These are phyloP conservation scores for Sergeia podlipaevii DNA, from an alignment of 208 protist genomes.

Conservation along the genomic window DNA sequence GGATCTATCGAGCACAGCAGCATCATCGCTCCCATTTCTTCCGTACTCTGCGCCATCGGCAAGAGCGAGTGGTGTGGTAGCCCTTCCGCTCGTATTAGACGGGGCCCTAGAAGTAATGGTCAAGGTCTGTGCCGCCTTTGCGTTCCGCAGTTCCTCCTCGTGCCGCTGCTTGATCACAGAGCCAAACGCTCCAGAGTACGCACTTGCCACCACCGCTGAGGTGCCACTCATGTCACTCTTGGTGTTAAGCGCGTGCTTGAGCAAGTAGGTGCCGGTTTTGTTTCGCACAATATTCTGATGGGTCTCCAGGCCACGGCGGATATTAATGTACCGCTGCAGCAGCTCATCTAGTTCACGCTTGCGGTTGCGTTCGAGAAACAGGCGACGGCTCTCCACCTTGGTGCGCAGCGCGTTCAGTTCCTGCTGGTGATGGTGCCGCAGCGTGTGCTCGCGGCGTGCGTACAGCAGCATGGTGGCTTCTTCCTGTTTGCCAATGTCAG, in stretches of 20 bases:
- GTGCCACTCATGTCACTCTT: slow-evolving; percentile 77
- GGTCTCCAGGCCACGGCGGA: slow-evolving; percentile 70
- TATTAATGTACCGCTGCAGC: slow-evolving; percentile 87
- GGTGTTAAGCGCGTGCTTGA: slow-evolving; percentile 85
- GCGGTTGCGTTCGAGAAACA: slow-evolving; percentile 70
- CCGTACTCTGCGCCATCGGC: too few relatives aligned
- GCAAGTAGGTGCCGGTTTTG: slow-evolving; percentile 79
- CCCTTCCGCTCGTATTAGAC: too few relatives aligned
- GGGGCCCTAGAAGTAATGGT: too few relatives aligned
- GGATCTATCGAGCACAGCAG: too few relatives aligned
- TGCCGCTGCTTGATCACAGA: slow-evolving; percentile 55
- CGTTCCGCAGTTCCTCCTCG: slow-evolving; percentile 17
- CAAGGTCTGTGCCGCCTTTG: background rate
- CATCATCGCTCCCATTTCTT: too few relatives aligned
- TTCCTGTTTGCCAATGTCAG: slow-evolving; percentile 72
- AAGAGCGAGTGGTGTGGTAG: too few relatives aligned
- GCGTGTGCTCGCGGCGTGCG: slow-evolving; percentile 50
- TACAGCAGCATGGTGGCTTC: slow-evolving; percentile 45
- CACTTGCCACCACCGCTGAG: slow-evolving; percentile 65
- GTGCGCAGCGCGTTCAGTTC: slow-evolving; percentile 74
- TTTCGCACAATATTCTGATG: slow-evolving; percentile 88
- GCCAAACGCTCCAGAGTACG: slow-evolving; percentile 73
- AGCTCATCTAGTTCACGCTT: slow-evolving; percentile 87
- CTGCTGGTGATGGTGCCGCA: slow-evolving; percentile 75
- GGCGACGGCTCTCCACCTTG: slow-evolving; percentile 64